These are phyloP conservation scores for Clitocybe nebularis DNA, from an alignment of 1,284 basidiomycete species.

Conservation along the genomic window DNA sequence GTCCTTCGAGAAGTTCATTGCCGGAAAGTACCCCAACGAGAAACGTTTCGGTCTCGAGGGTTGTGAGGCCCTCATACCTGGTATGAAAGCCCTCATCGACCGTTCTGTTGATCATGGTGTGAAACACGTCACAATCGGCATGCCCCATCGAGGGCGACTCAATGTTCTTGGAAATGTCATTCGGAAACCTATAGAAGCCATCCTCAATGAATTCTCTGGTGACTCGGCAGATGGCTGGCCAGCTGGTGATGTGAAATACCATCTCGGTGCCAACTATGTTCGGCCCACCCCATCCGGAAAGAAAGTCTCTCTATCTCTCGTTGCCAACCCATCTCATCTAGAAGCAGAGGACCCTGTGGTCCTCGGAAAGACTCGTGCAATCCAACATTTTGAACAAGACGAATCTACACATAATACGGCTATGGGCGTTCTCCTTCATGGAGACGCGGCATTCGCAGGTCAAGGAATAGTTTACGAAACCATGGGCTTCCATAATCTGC, in stretches of 20 bases:
- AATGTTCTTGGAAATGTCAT: constrained; percentile 99
- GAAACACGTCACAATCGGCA: constrained; percentile 95
- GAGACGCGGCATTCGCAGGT: constrained; percentile 98
- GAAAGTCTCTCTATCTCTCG: constrained; percentile 95
- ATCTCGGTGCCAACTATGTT: constrained; percentile 98
- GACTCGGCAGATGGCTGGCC: constrained; percentile 69
- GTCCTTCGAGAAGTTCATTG: constrained; percentile 98
- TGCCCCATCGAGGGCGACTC: constrained; percentile 98
- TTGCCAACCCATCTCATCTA: constrained; percentile 97
- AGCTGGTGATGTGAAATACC: constrained; percentile 99
- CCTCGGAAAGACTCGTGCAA: constrained; percentile 93
- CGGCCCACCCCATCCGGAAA: constrained; percentile 97
- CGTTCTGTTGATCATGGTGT: constrained; percentile 96
- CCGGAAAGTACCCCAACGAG: constrained; percentile 98
- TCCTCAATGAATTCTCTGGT: constrained; percentile 95
- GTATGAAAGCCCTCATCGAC: constrained; percentile 99
- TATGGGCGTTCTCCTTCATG: constrained; percentile 95
- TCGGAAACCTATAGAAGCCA: constrained; percentile 96
- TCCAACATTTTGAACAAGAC: constrained; percentile 94
- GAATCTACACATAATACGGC: constrained; percentile 74
- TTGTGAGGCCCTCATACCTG: constrained; percentile 95
- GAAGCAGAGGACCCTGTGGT: constrained; percentile 98
- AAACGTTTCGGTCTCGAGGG: constrained; percentile 99
- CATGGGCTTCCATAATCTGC: constrained; percentile 97
- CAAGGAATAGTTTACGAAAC: constrained; percentile 99